Conservation (phyloP, 371 early-diverging fungal species). For the Coemansia sp. region DNA sequence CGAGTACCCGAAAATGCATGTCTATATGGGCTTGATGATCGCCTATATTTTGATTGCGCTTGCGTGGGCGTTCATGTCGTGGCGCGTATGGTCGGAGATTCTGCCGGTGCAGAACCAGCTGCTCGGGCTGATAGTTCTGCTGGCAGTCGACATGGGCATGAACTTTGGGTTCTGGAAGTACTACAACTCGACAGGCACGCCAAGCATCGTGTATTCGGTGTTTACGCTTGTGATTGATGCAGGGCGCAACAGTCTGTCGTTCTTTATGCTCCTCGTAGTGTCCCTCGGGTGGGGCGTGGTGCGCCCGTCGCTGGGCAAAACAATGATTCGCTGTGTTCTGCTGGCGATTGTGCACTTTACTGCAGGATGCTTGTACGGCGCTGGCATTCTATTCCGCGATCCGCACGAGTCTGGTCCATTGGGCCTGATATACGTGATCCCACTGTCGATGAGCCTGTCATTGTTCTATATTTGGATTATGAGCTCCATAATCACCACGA, state of each 20-base stretch:
- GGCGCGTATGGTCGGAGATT: constrained; percentile 81
- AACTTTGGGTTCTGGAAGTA: constrained; percentile 84
- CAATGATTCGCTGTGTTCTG: constrained; percentile 82
- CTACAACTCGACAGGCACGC: constrained; percentile 65
- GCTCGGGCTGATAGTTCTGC: constrained; percentile 77
- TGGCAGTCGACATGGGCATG: constrained; percentile 81
- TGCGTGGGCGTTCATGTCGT: constrained; percentile 74
- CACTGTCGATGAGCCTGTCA: constrained; percentile 85
- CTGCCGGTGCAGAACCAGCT: constrained; percentile 88
- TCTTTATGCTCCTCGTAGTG: constrained; percentile 93
- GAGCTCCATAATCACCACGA: constrained; percentile 63
- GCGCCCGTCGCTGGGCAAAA: constrained; percentile 84
- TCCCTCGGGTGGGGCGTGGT: constrained; percentile 91
- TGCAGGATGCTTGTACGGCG: constrained; percentile 83
- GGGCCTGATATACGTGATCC: constrained; percentile 80
- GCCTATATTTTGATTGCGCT: constrained; percentile 70
- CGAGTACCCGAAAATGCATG: constrained; percentile 83
- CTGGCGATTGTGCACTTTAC: constrained; percentile 80
- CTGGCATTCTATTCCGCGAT: constrained; percentile 73
- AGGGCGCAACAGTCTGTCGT: constrained; percentile 85
- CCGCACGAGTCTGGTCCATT: constrained; percentile 70
- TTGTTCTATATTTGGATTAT: constrained; percentile 90
- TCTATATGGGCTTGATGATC: constrained; percentile 69
- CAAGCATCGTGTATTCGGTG: constrained; percentile 55
- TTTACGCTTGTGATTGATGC: constrained; percentile 75